A percentile compares a stretch with the other conserved stretches of the same genome.
Evolutionary conservation across 2,329 filamentous ascomycete genomes (phyloP).

Genomic region (Xylariaceae sp.): DNA sequence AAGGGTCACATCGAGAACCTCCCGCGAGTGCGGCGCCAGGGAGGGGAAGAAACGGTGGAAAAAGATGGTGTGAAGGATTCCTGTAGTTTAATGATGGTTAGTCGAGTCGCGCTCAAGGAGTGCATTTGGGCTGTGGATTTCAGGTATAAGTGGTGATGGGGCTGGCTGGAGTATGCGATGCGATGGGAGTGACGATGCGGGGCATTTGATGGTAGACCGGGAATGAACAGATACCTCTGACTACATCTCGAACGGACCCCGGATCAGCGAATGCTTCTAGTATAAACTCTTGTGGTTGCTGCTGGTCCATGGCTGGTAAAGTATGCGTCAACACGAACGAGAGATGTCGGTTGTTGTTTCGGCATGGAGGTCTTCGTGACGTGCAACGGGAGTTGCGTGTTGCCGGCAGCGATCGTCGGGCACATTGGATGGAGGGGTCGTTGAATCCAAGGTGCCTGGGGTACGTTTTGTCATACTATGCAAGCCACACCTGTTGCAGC

Average conservation of each 20-base stretch:
- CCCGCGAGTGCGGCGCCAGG: constrained; percentile 74
- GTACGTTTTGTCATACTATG: constrained; percentile 14
- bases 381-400: constrained; percentile 8
- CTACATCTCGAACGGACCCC: constrained; percentile 81
- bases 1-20: constrained; percentile 85
- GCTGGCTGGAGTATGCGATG: constrained; percentile 7
- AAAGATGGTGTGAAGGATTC: constrained; percentile 94
- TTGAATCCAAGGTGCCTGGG: constrained; percentile 5
- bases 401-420: constrained; percentile 3
- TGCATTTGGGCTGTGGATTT: constrained; percentile 8
- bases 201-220: constrained; percentile 14
- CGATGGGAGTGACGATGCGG: constrained; percentile 2
- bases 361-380: constrained; percentile 1
- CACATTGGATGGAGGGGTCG: constrained; percentile 9
- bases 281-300: constrained; percentile 76
- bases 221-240: constrained; percentile 62
- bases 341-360: background rate
- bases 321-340: no score
- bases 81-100: constrained; percentile 46
- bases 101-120: no score
- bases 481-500: constrained; percentile 15
- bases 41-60: constrained; percentile 97
- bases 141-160: constrained; percentile 1
- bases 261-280: constrained; percentile 93
- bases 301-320: constrained; percentile 41